These are phyloP conservation scores for Coemansia reversa DNA, from an alignment of 192 early-diverging fungal genomes.

Conservation along the genomic window DNA sequence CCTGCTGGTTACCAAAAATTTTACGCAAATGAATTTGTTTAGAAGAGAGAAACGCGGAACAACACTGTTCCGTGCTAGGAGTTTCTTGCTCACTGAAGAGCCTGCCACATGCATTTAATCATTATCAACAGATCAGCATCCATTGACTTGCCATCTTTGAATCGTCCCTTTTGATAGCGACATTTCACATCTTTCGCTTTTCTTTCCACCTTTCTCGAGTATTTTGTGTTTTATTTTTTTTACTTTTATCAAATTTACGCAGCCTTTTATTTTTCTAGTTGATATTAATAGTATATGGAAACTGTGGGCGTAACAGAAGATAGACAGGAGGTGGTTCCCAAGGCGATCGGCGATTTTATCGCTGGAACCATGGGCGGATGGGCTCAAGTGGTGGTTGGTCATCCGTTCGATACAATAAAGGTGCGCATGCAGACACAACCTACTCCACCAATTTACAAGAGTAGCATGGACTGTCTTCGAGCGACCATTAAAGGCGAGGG, in stretches of 20 bases:
- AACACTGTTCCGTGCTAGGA: neutral
- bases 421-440: conserved; percentile 72
- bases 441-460: conserved; percentile 60
- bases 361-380: conserved; percentile 62
- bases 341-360: conserved; percentile 44
- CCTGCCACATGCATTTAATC: neutral
- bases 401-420: conserved; percentile 88
- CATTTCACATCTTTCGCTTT: conserved; percentile 4
- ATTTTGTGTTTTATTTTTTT: conserved; percentile 1
- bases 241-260: neutral
- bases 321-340: conserved; percentile 37
- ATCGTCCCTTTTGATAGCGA: neutral
- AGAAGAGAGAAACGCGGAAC: neutral
- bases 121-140: neutral
- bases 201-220: neutral
- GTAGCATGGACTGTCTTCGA: conserved; percentile 79
- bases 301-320: conserved; percentile 25
- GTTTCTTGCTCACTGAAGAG: neutral
- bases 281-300: conserved; percentile 19
- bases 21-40: neutral
- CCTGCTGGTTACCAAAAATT: neutral
- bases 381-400: conserved; percentile 69
- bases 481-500: conserved; percentile 80
- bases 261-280: conserved; percentile 1
- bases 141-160: neutral